phyloP scores from a whole-genome alignment of 441 rosid genomes.

The Euphorbia celastroides region DNA sequence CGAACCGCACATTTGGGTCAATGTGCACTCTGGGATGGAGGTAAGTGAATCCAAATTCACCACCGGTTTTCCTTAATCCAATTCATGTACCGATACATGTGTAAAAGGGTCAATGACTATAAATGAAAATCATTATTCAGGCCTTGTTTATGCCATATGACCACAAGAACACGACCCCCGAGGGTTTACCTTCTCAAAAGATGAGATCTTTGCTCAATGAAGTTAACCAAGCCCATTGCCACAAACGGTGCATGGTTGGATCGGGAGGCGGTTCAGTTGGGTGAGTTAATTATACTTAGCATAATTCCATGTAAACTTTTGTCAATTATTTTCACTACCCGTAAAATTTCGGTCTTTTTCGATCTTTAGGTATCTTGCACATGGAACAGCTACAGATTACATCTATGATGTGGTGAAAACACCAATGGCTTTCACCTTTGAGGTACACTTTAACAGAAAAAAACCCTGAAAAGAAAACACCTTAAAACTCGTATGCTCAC shows the following conservation, averaged over 20 bases:
- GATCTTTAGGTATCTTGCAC: conserved; percentile 77
- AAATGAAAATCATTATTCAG: conserved; percentile 38
- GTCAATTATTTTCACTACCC: not conserved
- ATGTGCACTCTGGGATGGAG: conserved; percentile 99
- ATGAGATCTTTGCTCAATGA: conserved; percentile 77
- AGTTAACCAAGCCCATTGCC: conserved; percentile 68
- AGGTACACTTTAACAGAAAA: conserved; percentile 48
- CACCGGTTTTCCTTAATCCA: too few species aligned
- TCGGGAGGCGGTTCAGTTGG: conserved; percentile 99
- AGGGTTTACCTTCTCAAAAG: conserved; percentile 46
- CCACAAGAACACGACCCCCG: conserved; percentile 87
- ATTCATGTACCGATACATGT: too few species aligned
- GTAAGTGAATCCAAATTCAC: conserved; percentile 31
- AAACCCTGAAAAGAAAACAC: conserved; percentile 6
- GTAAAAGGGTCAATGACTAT: too few species aligned
- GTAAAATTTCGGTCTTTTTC: not conserved
- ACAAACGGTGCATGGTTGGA: conserved; percentile 80
- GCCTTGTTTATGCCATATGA: conserved; percentile 98
- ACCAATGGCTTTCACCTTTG: conserved; percentile 99
- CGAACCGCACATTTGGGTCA: conserved; percentile 93
- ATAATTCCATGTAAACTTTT: not conserved
- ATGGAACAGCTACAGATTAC: conserved; percentile 98
- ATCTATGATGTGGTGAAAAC: conserved; percentile 75
- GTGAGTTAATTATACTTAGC: too few species aligned
- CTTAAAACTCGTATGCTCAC: conserved; percentile 11